A percentile compares a stretch with the other conserved stretches of the same genome.
Conservation (phyloP, 208 protist species). For the Trypanosoma caninum region DNA sequence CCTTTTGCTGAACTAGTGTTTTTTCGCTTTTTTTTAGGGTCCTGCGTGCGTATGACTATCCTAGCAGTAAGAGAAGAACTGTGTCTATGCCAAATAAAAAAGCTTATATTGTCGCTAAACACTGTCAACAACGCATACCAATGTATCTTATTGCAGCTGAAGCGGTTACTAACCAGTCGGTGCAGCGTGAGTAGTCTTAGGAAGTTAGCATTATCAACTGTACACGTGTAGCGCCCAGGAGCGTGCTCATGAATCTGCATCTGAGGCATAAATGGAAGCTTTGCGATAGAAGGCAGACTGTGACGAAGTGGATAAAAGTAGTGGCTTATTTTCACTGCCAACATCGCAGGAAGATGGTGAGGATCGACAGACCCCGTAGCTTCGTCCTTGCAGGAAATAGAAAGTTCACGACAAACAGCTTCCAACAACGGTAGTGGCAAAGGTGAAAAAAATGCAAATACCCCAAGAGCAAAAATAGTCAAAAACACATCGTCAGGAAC, state of each 20-base stretch:
- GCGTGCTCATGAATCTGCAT: constrained; percentile 80
- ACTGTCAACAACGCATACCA: constrained; percentile 52
- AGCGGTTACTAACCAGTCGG: constrained; percentile 70
- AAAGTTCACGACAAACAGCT: constrained; percentile 52
- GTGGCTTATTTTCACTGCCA: constrained; percentile 61
- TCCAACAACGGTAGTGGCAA: constrained; percentile 31
- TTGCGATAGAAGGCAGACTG: constrained; percentile 26
- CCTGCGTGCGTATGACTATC: constrained; percentile 57
- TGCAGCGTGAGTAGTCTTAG: constrained; percentile 50
- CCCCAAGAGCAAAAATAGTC: constrained; percentile 48
- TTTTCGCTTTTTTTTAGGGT: constrained; percentile 71
- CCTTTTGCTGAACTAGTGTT: too few species aligned
- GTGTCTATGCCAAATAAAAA: constrained; percentile 73
- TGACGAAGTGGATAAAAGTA: constrained; percentile 42
- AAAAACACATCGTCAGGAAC: constrained; percentile 45
- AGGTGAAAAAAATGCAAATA: constrained; percentile 53
- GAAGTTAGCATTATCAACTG: constrained; percentile 66
- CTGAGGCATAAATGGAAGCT: constrained; percentile 58
- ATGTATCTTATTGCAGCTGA: constrained; percentile 75
- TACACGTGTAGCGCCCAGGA: constrained; percentile 75
- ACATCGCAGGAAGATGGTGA: constrained; percentile 45
- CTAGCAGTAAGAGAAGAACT: constrained; percentile 30
- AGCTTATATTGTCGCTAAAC: constrained; percentile 37
- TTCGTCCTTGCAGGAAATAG: constrained; percentile 48
- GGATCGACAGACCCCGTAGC: constrained; percentile 31